Evolutionary conservation across 192 early-diverging fungal species (phyloP), one percentile per base, ranked within the genome.

Genomic region (Backusella liffmaniae): DNA sequence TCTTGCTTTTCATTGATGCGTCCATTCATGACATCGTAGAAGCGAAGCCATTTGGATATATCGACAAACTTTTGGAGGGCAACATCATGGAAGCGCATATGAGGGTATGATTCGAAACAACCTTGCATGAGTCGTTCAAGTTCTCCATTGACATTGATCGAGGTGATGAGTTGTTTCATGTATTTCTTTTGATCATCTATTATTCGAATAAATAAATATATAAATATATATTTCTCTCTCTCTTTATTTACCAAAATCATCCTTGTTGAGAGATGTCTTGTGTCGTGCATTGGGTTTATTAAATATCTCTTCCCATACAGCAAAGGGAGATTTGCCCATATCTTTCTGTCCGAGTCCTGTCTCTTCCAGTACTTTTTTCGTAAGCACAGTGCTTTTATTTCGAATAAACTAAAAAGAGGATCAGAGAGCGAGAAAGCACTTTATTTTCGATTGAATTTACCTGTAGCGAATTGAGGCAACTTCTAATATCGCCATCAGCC

Each of bases 101-200:
- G 82, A 8, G 92, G 87, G 84, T 95, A 99, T 79, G 95, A 94
- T 73, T 99, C 96, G 84, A 93, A 96, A 76, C 95, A 97, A 1
- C 95, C 93, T 83, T 94, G 92, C 77, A 96, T 85, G 7, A 99
- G 75, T 37, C 94, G 94, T 36, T 97, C 96, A 71, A 90, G 88
- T 75, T 97, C 96, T n/a, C 94, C 94, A 71, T 89, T 92, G 9
- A 87, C 84, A 4, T 80, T 81, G 6, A 92, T 83, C 0, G 90
- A 69, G 5, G 83, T 49, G 0, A 86, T 72, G 41, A 95, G 71
- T 13, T 84, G 66, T n/a, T 77, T 74, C 29, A 93, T 74, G 79
- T 92, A 92, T 62, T 62, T 23, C 79, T 72, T 32, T 84, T 83
- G 23, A 79, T 67, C 29, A 79, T 78, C 15, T 74, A 74, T 62